Evolutionary conservation across 78 protist species (phyloP), one percentile per base, ranked within the genome.

Genomic region (Mantamonas sphyraenae): DNA sequence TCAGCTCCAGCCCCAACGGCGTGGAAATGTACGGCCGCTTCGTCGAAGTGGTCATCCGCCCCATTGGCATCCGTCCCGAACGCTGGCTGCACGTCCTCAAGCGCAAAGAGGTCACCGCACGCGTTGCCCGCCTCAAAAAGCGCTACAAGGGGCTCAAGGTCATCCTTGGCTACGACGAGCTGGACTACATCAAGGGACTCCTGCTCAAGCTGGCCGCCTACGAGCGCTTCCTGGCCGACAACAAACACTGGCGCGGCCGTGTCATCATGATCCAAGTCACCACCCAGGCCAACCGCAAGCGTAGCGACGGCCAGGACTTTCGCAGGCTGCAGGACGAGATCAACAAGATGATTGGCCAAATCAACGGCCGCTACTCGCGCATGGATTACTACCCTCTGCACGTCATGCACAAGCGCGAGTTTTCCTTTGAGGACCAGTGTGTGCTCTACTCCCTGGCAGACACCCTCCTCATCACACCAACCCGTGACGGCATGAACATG

Each of bases 131-230:
- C n/a, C n/a, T n/a, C n/a, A n/a, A n/a, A n/a, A n/a, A n/a, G n/a
- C n/a, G n/a, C n/a, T n/a, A n/a, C n/a, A n/a, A n/a, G n/a, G n/a
- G n/a, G n/a, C n/a, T n/a, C n/a, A 76, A 74, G 20, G 75, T 80
- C 14, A 16, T 90, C 22, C 35, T 87, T 19, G 92, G 91, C 7
- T 20, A 85, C 51, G 95, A 90, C 71, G 50, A 87, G 42, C 61
- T 90, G 26, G 93, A 90, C 64, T 79, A 79, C 69, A 87, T 83
- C 69, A 86, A 88, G 62, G 95, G 88, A 35, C 76, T 89, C 47
- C 88, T 88, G 38, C 77, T 73, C 55, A 89, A 89, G 60, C 73
- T 90, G 28, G 57, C 38, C 24, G 93, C 92, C 8, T 62, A 68
- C 35, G 86, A 89, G 64, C 9, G 28, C n/a, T 7, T 90, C 10